Base-by-base conservation (phyloP, 2,329 filamentous ascomycete genomes). In the Hirsutella rhossiliensis region DNA sequence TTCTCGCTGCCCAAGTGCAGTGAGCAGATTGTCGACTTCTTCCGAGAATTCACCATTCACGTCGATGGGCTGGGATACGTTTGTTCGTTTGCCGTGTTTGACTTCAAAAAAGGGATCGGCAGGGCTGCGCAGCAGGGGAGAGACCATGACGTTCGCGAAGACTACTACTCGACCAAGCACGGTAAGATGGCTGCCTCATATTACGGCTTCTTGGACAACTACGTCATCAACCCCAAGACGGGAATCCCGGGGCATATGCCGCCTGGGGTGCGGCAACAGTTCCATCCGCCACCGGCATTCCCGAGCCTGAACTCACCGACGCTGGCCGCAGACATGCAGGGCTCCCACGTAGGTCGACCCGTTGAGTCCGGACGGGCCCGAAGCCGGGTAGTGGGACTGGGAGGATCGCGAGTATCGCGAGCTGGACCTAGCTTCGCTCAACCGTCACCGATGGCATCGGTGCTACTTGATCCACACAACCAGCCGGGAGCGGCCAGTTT, bases 141-240 rank as follows among this genome's bases (percentile, higher is more conserved):
- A 43, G 61, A 55, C 50, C 60, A 72, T n/a, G 84, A 88, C 58
- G 75, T 88, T 11, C 80, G 92, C 11, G 86, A 92, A 47, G 89
- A 96, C 53, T 97, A 97, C 60, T 97, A 92, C 58, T 81, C 87
- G 19, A 87, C 88, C 11, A 96, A 96, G 58, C 89, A 98, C 56
- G 87, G 89, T 49, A 98, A 98, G 67, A 95, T 98, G 87, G 82
- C 92, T n/a, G 86, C 88, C 15, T 97, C 90, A 0, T 92, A 96
- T 59, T 89, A 92, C 56, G 88, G 89, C 2, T 98, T 98, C 61
- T 70, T 96, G 47, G 88, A 96, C 57, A 89, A 94, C 53, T 98
- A 98, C 55, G 78, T 82, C 13, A 77, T 81, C 41, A 86, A 87
- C 54, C 79, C 81, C 4, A 82, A 80, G 59, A 78, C 76, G 7